These are phyloP conservation scores for Pythium dissimile DNA, from an alignment of 352 stramenopile species.

Conservation along the genomic window DNA sequence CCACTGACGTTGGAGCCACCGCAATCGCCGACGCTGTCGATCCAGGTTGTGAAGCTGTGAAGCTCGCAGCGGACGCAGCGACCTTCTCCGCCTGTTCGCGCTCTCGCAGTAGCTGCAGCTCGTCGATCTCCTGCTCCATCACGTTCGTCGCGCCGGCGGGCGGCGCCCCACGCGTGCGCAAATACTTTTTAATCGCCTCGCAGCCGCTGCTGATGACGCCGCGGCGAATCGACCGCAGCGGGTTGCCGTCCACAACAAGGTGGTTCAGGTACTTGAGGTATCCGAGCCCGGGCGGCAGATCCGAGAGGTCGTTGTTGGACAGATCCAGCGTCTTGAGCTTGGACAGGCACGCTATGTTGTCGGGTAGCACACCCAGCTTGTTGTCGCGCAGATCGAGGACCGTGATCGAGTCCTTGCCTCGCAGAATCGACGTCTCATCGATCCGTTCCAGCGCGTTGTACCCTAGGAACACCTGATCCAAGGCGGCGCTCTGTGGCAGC, in stretches of 20 bases:
- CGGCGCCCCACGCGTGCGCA: conserved; percentile 62
- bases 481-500: conserved; percentile 42
- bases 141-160: conserved; percentile 46
- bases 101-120: conserved; percentile 33
- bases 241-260: conserved; percentile 73
- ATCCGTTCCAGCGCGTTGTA: conserved; percentile 66
- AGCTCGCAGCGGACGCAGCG: neutral
- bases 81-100: conserved; percentile 16
- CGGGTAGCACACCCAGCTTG: conserved; percentile 56
- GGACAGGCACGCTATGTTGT: conserved; percentile 50
- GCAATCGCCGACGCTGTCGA: neutral
- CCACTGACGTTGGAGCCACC: neutral
- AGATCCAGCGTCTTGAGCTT: conserved; percentile 80
- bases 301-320: conserved; percentile 75
- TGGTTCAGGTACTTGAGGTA: conserved; percentile 80
- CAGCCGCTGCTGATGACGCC: conserved; percentile 61
- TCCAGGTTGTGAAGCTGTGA: neutral
- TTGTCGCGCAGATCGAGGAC: conserved; percentile 83
- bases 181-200: conserved; percentile 79
- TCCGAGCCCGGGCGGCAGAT: conserved; percentile 68
- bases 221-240: conserved; percentile 66
- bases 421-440: conserved; percentile 52
- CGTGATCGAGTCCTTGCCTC: conserved; percentile 62
- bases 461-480: conserved; percentile 79
- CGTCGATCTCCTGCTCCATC: conserved; percentile 70